Conservation (phyloP, 148 eudicot genomes). For the Amaranthus hypochondriacus region DNA sequence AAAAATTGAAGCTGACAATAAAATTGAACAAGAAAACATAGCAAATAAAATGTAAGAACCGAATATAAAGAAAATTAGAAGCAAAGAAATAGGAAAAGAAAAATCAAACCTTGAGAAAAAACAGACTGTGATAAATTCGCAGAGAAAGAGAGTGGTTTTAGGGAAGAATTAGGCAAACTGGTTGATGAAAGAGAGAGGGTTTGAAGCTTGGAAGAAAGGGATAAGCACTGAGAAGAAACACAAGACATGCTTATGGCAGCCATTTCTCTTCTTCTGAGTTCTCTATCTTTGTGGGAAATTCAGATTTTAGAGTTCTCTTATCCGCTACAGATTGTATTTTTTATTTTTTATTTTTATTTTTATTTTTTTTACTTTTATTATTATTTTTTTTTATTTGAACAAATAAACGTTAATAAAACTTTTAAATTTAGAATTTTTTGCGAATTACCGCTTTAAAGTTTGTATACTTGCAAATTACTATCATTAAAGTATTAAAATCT, state of each 20-base stretch:
- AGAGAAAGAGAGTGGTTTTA: conserved; percentile 54
- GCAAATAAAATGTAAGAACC: neutral
- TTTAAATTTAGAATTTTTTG: too few species aligned
- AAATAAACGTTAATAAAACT: too few species aligned
- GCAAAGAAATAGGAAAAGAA: neutral
- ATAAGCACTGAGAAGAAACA: conserved; percentile 29
- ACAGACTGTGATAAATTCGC: conserved; percentile 32
- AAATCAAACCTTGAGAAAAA: conserved; percentile 54
- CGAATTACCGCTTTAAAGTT: too few species aligned
- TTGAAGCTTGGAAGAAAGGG: conserved; percentile 42
- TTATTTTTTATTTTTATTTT: too few species aligned
- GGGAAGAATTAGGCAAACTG: conserved; percentile 16
- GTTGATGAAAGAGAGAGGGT: conserved; percentile 39
- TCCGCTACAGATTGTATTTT: neutral
- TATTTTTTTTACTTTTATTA: too few species aligned
- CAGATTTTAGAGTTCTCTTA: conserved; percentile 13
- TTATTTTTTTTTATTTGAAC: too few species aligned
- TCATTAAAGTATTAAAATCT: too few species aligned
- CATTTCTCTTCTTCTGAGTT: conserved; percentile 11
- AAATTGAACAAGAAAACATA: neutral
- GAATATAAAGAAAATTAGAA: neutral
- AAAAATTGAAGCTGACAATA: neutral
- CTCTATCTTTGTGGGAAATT: neutral
- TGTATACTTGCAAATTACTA: too few species aligned
- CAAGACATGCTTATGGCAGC: conserved; percentile 29